Conservation (phyloP, 495 filamentous ascomycete genomes). For the Penicillium longicatenatum region DNA sequence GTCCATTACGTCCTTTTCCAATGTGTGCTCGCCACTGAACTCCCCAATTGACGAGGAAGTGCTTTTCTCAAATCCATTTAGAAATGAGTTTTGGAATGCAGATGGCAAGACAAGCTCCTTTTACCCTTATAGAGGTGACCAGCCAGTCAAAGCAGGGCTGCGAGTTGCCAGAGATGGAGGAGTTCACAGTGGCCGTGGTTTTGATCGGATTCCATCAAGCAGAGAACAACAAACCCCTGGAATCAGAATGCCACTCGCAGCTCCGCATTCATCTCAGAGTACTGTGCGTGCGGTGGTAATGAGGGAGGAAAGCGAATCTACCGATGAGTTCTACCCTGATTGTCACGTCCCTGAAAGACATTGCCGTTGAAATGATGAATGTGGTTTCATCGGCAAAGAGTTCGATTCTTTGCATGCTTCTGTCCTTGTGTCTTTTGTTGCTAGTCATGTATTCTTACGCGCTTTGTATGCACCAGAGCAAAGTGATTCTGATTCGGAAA, state of each 20-base stretch:
- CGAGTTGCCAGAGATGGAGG: background rate
- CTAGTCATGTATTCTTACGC: constrained; percentile 1
- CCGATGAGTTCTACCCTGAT: background rate
- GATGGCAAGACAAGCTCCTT: constrained; percentile 34
- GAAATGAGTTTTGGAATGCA: constrained; percentile 36
- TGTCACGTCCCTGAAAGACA: background rate
- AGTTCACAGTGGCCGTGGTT: background rate
- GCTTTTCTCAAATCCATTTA: constrained; percentile 18
- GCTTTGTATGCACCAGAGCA: background rate
- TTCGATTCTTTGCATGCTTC: background rate
- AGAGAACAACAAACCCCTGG: background rate
- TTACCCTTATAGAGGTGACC: constrained; percentile 30
- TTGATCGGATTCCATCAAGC: background rate
- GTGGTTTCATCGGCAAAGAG: background rate
- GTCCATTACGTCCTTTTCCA: constrained; percentile 22
- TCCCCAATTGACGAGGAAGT: constrained; percentile 32
- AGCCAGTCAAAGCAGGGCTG: constrained; percentile 23
- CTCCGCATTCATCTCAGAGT: background rate
- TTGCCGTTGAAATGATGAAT: background rate
- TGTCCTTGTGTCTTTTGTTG: background rate
- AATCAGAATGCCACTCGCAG: background rate
- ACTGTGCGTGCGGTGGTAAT: background rate
- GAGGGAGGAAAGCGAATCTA: constrained; percentile 11
- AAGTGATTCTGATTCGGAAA: background rate
- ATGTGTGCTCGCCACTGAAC: constrained; percentile 28